A percentile compares a stretch with the other conserved stretches of the same genome.
phyloP scores from a whole-genome alignment of 805 yeast species.

The Metschnikowia kunwiensis region DNA sequence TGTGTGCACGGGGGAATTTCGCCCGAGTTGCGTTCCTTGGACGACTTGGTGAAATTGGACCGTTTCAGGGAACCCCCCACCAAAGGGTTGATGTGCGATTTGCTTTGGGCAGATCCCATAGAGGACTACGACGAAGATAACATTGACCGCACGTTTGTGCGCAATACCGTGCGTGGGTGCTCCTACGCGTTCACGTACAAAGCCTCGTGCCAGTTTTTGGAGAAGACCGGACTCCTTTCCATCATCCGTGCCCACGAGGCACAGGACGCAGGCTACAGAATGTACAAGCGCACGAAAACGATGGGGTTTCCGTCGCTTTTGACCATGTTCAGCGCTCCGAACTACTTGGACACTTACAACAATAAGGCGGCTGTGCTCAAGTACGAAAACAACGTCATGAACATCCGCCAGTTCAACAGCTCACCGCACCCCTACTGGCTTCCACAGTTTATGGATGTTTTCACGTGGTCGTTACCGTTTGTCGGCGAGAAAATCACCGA shows the following conservation, averaged over 20 bases:
- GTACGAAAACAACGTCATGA: conserved; percentile 89
- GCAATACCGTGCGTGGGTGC: conserved; percentile 83
- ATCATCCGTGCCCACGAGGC: conserved; percentile 96
- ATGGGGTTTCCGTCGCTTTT: conserved; percentile 88
- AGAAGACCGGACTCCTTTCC: conserved; percentile 73
- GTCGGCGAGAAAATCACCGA: conserved; percentile 96
- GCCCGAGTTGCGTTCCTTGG: conserved; percentile 70
- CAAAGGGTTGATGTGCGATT: conserved; percentile 88
- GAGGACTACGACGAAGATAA: conserved; percentile 70
- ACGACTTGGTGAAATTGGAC: conserved; percentile 66
- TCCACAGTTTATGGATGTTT: conserved; percentile 96
- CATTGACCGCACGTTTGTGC: conserved; percentile 48
- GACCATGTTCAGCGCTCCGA: conserved; percentile 94
- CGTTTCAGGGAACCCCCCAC: conserved; percentile 93
- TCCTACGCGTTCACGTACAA: conserved; percentile 84
- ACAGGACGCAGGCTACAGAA: conserved; percentile 94
- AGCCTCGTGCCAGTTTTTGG: conserved; percentile 77
- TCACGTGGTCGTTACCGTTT: conserved; percentile 95
- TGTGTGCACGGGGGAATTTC: conserved; percentile 97
- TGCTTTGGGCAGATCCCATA: conserved; percentile 95
- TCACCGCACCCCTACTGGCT: conserved; percentile 96
- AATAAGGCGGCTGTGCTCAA: conserved; percentile 94
- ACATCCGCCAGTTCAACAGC: conserved; percentile 88
- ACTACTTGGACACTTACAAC: conserved; percentile 86
- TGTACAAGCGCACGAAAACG: conserved; percentile 80